phyloP scores from a whole-genome alignment of 2,329 filamentous ascomycete genomes.

The Juglanconis juglandina region DNA sequence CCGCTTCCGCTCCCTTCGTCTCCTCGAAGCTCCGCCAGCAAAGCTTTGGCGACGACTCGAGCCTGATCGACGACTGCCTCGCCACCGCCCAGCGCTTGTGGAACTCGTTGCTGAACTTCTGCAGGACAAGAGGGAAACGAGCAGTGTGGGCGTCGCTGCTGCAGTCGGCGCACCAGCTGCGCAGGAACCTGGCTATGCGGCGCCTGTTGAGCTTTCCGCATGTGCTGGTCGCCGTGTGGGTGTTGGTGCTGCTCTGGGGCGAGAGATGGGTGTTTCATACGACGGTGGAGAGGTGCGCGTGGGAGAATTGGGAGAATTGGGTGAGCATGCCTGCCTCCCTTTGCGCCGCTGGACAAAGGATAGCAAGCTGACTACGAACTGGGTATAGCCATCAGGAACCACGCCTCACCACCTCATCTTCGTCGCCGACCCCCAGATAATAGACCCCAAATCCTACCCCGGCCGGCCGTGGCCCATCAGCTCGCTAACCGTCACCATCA shows the following conservation, averaged over 20 bases:
- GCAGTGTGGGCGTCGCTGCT: constrained; percentile 30
- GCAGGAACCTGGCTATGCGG: constrained; percentile 45
- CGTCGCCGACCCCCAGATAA: constrained; percentile 85
- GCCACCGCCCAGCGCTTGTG: constrained; percentile 26
- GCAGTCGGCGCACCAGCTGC: constrained; percentile 30
- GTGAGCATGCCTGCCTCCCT: constrained; percentile 45
- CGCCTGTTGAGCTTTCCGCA: constrained; percentile 63
- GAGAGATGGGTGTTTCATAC: constrained; percentile 75
- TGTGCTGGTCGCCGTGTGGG: constrained; percentile 69
- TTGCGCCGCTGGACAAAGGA: not conserved
- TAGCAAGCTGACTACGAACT: constrained; percentile 4
- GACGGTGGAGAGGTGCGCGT: constrained; percentile 69
- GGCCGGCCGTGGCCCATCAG: constrained; percentile 64
- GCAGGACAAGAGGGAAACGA: constrained; percentile 37
- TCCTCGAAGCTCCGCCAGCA: constrained; percentile 16
- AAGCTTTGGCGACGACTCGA: constrained; percentile 28
- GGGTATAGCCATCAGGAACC: constrained; percentile 65
- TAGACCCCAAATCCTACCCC: constrained; percentile 92
- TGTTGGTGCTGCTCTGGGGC: constrained; percentile 76
- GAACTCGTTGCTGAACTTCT: constrained; percentile 38
- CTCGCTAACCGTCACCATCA: constrained; percentile 56
- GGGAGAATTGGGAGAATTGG: constrained; percentile 91
- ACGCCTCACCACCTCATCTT: constrained; percentile 81
- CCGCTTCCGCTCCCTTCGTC: constrained; percentile 10
- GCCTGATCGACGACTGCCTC: constrained; percentile 35